Conservation (phyloP, 805 yeast species). For the Cyberlindnera galapagoensis region DNA sequence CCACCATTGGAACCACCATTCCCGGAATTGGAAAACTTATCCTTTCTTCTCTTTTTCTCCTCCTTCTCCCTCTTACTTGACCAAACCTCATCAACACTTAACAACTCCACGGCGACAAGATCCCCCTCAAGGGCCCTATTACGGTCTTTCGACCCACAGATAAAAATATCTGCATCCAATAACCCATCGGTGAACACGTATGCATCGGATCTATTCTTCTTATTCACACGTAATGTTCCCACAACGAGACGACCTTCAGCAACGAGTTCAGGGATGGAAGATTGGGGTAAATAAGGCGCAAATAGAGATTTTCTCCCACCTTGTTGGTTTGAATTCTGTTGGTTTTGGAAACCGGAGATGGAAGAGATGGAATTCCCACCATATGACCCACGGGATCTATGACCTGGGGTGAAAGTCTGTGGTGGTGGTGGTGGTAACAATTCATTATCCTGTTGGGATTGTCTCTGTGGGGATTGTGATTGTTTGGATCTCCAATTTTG, state of each 20-base stretch:
- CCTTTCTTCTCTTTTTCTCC: conserved; percentile 90
- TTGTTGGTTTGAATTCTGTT: conserved; percentile 25
- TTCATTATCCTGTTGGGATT: conserved; percentile 22
- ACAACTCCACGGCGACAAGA: conserved; percentile 88
- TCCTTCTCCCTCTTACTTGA: conserved; percentile 93
- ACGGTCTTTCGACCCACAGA: conserved; percentile 97
- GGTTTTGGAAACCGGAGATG: conserved; percentile 20
- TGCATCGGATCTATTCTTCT: conserved; percentile 95
- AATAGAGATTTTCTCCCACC: conserved; percentile 71
- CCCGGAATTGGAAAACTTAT: conserved; percentile 35
- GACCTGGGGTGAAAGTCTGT: conserved; percentile 57
- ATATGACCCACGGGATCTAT: conserved; percentile 67
- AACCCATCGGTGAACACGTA: conserved; percentile 97
- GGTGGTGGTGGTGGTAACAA: conserved; percentile 10
- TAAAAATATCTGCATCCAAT: conserved; percentile 92
- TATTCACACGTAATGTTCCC: conserved; percentile 89
- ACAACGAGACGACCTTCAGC: conserved; percentile 88
- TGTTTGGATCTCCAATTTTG: conserved; percentile 54
- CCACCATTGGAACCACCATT: conserved; percentile 42
- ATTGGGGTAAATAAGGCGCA: conserved; percentile 95
- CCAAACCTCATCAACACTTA: conserved; percentile 98
- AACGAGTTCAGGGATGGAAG: conserved; percentile 81
- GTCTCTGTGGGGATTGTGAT: conserved; percentile 32
- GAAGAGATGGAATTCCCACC: conserved; percentile 48
- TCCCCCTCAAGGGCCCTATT: conserved; percentile 97